Percentiles rank a stretch among this genome's conserved stretches.
Evolutionary conservation across 192 early-diverging fungal genomes (phyloP).

Genomic region (Funneliformis mosseae): DNA sequence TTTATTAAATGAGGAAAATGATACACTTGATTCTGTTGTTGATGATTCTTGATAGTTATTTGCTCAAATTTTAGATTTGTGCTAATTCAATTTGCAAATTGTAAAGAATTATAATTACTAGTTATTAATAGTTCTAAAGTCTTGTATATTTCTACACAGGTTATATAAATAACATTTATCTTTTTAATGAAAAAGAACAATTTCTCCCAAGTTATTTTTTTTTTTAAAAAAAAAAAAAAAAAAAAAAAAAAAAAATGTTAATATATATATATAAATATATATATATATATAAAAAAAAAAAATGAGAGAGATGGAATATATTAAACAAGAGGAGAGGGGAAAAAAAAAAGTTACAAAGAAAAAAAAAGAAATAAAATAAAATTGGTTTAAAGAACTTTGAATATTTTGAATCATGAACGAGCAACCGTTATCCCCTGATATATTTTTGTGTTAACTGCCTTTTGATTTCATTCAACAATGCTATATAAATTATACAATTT

Average conservation of each 20-base stretch:
- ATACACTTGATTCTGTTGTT: neutral
- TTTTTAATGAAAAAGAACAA: neutral
- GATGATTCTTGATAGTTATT: neutral
- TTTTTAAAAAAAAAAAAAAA: neutral
- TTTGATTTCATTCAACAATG: neutral
- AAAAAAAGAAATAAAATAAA: neutral
- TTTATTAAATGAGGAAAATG: neutral
- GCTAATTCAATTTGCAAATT: neutral
- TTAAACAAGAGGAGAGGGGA: neutral
- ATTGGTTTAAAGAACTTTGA: neutral
- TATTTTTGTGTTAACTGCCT: neutral
- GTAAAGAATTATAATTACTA: neutral
- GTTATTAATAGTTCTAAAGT: neutral
- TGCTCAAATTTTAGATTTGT: neutral
- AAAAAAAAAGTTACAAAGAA: constrained; percentile 11
- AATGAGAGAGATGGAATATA: neutral
- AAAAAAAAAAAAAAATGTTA: neutral
- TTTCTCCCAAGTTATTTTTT: neutral
- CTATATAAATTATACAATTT: neutral
- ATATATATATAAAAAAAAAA: neutral
- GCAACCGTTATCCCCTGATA: neutral
- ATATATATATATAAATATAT: neutral
- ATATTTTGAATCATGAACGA: neutral
- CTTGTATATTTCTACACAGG: neutral
- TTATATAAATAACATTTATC: neutral